Evolutionary conservation across 1,139 yeast genomes (phyloP), one percentile per base, ranked within the genome.

Genomic region (Pichia sp.): DNA sequence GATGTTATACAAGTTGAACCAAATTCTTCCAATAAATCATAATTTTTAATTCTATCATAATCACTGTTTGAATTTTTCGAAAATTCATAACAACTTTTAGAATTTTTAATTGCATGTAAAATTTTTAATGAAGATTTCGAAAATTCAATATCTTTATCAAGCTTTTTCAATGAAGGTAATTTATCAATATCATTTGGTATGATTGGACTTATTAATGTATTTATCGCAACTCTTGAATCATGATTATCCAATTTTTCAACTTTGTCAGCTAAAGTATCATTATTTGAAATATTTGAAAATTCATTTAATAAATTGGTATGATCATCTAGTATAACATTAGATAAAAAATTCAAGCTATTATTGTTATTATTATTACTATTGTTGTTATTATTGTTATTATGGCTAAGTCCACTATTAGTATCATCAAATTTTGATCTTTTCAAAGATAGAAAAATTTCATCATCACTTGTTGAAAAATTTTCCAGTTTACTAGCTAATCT

Each of bases 21-120:
- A 45, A 87, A 67, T 29, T 69, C 73, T 60, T 77, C 81, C 10
- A 83, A 62, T 56, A 81, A 77, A 10, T 72, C 75, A 30, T 73
- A 70, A 49, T 58, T 55, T 46, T 41, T 38, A 28, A 57, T 47
- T 3, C 52, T 47, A 13, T 50, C 51, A 11, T 56, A 46, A 4
- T 46, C 46, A 39, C 16, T 43, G 14, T 47, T 48, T 11, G 55
- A 45, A 39, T 54, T 50, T 34, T 56, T 59, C 4, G 76, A 73
- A 43, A 82, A 74, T 54, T 79, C 81, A 31, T 76, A 73, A 58
- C 90, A 84, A n/a, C 87, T 76, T 57, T 77, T 80, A 9, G 90
- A 84, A 50, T 80, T 73, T 60, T 83, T 86, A 51, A 86, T 76
- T 50, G 73, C 75, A 39, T 68, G 65, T 44, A 77, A 61, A 8